A percentile compares a stretch with the other conserved stretches of the same genome.
Conservation (phyloP, 2,329 filamentous ascomycete genomes). For the Chrysoporthe deuterocubensis region DNA sequence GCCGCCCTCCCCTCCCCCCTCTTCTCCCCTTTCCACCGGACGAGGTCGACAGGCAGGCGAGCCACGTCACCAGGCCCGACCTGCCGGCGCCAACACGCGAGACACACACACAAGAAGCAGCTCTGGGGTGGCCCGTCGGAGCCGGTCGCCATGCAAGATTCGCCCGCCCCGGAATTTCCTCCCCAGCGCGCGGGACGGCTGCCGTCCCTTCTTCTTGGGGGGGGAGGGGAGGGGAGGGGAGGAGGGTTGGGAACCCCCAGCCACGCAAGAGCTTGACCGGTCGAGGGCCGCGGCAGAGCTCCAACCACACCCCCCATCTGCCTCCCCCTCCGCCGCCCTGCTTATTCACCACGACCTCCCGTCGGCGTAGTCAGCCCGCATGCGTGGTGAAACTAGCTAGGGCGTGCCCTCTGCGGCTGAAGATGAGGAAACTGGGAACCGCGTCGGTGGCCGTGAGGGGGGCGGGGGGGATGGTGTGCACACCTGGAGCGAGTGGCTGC, state of each 20-base stretch:
- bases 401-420: constrained; percentile 2
- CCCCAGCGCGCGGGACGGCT: not conserved
- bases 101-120: not conserved
- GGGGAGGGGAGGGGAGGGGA: not conserved
- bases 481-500: not conserved
- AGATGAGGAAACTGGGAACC: not conserved
- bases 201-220: not conserved
- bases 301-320: no score
- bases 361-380: not conserved
- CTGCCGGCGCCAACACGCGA: not conserved
- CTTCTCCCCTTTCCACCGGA: not conserved
- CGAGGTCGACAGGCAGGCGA: not conserved
- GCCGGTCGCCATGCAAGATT: not conserved
- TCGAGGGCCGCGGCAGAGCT: not conserved
- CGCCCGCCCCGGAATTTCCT: no score
- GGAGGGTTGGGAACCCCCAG: not conserved
- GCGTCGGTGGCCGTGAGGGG: not conserved
- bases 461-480: not conserved
- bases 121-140: not conserved
- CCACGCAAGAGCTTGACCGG: constrained; percentile 2
- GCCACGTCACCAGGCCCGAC: not conserved
- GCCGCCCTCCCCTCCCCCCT: not conserved
- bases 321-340: not conserved
- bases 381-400: not conserved
- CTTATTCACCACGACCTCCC: not conserved